These are phyloP conservation scores for Carex sylvatica DNA, from an alignment of 202 grass and related monocot species.

Conservation along the genomic window DNA sequence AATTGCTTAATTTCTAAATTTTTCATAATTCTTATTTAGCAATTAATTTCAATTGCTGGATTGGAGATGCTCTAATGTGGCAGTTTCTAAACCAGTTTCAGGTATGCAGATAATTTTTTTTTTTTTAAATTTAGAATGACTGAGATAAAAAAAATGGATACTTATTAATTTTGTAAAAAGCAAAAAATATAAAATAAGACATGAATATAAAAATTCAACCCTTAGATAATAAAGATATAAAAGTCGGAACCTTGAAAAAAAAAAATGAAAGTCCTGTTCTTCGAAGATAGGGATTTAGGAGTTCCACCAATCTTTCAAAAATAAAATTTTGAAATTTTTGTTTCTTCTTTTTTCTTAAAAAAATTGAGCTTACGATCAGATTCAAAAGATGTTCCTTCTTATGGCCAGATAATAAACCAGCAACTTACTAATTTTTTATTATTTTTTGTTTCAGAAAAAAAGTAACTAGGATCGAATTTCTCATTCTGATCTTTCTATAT, in stretches of 20 bases:
- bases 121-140: background rate
- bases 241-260: too few relatives aligned
- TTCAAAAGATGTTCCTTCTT: background rate
- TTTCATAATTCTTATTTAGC: too few relatives aligned
- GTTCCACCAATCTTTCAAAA: background rate
- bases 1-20: too few relatives aligned
- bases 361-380: background rate
- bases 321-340: background rate
- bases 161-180: background rate
- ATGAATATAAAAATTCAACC: background rate
- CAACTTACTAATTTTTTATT: too few relatives aligned
- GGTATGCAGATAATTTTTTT: too few relatives aligned
- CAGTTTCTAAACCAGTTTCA: too few relatives aligned
- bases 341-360: background rate
- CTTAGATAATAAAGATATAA: background rate
- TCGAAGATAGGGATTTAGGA: background rate
- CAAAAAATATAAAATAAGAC: background rate
- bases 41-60: too few relatives aligned
- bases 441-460: too few relatives aligned
- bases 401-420: too few relatives aligned
- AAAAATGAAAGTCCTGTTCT: too few relatives aligned
- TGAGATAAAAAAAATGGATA: background rate
- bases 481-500: background rate
- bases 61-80: too few relatives aligned
- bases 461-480: background rate